Base-by-base conservation (phyloP, 2,329 filamentous ascomycete species). In the Bipolaris sorokiniana region DNA sequence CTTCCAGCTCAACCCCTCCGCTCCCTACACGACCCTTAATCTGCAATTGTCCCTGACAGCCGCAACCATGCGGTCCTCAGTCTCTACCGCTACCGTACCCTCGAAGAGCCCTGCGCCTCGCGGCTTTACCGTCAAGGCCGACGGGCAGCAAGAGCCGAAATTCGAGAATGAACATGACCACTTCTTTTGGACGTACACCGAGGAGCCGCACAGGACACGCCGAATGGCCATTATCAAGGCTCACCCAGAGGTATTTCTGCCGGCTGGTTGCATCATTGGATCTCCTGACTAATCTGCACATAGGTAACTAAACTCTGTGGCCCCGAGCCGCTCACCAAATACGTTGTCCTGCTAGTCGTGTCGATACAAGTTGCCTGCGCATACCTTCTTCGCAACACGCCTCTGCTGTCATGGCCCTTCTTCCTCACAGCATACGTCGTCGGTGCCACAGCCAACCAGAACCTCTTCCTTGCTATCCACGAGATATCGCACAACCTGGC, bases 151-250 rank as follows among this genome's bases (percentile, higher is more conserved):
- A 31, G 56, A 59, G 45, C 50, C 54, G 22, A 49, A 56, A n/a
- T 44, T 45, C 38, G 56, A 55, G 22, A 59, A 69, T 37, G 72
- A 76, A 41, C 64, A 78, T 40, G 75, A 88, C 61, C 84, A 88
- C 76, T 98, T 98, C 83, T 97, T 96, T 81, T 98, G 96, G 95
- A 97, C 95, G 38, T 98, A 99, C 76, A 97, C 95, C 9, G 95
- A 99, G 77, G 95, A 99, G 79, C 95, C 95, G 61, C 95, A 99
- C 79, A 87, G 92, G 67, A 95, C 94, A 31, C 84, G 95, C 67
- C 86, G 95, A 55, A 86, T 94, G 68, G 92, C 92, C 61, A 99
- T 99, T 70, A 98, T 99, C 79, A 98, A 97, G 81, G 93, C 94
- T 53, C 94, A 99, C 76, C 95, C 95, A 45, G 94, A 99, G 85